Percentiles rank a stretch among this genome's conserved stretches.
Evolutionary conservation across 2,329 filamentous ascomycete genomes (phyloP).

Genomic region (Pyrenophora tritici-repentis): DNA sequence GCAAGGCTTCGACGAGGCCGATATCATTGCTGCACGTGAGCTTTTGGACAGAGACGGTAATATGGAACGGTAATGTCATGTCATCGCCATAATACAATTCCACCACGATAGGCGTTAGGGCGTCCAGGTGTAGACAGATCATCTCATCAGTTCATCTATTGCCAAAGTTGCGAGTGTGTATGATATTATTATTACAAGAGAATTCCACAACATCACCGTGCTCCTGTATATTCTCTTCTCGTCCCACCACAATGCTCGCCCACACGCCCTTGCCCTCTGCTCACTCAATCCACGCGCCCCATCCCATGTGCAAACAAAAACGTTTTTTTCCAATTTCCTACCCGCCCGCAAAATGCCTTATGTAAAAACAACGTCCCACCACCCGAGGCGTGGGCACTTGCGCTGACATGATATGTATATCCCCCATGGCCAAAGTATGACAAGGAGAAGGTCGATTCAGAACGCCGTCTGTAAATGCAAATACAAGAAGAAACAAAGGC

Average conservation of each 20-base stretch:
- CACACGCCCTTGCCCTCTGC: too few relatives aligned
- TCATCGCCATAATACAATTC: too few relatives aligned
- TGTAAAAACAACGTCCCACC: too few relatives aligned
- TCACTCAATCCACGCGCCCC: too few relatives aligned
- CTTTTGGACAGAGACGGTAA: slow-evolving; percentile 62
- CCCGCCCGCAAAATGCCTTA: background rate
- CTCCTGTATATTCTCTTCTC: background rate
- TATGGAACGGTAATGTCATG: slow-evolving; percentile 22
- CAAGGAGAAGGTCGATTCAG: background rate
- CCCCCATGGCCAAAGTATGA: background rate
- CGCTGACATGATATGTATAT: too few relatives aligned
- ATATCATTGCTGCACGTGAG: slow-evolving; percentile 72
- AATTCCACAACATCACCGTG: background rate
- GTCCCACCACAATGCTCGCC: background rate
- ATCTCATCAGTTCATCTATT: background rate
- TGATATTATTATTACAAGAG: slow-evolving; percentile 5
- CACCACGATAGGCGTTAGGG: slow-evolving; percentile 4
- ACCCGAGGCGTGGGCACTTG: too few relatives aligned
- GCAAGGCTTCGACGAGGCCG: slow-evolving; percentile 73
- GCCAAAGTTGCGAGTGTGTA: too few relatives aligned
- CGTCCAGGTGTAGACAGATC: slow-evolving; percentile 7
- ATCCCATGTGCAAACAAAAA: too few relatives aligned
- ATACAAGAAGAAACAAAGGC: background rate
- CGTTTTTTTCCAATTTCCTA: background rate
- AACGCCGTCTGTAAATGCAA: slow-evolving; percentile 10